Conservation (phyloP, 805 yeast genomes). For the Wickerhamiella australiensis region DNA sequence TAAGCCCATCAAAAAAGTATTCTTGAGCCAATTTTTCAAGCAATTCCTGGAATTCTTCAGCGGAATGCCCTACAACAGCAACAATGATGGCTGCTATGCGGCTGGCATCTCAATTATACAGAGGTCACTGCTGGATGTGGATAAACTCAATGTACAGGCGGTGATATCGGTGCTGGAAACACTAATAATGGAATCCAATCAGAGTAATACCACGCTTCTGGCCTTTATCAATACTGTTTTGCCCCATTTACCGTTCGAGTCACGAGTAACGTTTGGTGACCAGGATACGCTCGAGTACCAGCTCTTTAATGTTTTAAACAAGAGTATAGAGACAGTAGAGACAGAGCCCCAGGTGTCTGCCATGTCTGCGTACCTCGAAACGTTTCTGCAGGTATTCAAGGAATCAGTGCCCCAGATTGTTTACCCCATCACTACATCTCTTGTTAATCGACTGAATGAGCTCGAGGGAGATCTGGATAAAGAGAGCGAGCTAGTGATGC, state of each 20-base stretch:
- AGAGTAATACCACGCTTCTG: conserved; percentile 5
- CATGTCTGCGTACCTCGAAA: conserved; percentile 41
- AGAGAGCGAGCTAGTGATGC: conserved; percentile 9
- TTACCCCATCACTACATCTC: conserved; percentile 30
- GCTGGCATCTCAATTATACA: conserved; percentile 6
- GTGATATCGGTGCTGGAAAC: background rate
- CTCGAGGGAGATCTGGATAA: background rate
- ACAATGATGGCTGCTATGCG: conserved; percentile 5
- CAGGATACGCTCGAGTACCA: conserved; percentile 12
- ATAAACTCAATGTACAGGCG: conserved; percentile 1
- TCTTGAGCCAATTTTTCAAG: conserved; percentile 5
- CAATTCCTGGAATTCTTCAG: conserved; percentile 7
- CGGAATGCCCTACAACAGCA: background rate
- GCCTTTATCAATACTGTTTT: conserved; percentile 7
- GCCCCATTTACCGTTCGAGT: conserved; percentile 4
- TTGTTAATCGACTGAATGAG: conserved; percentile 7
- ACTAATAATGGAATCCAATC: background rate
- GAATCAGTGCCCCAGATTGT: conserved; percentile 45
- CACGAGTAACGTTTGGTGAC: conserved; percentile 10
- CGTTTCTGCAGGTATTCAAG: conserved; percentile 40
- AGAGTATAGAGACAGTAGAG: conserved; percentile 33
- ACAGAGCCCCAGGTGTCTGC: conserved; percentile 35
- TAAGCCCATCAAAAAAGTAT: conserved; percentile 2
- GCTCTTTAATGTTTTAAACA: conserved; percentile 29
- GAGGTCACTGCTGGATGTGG: conserved; percentile 3